Evolutionary conservation across 495 filamentous ascomycete genomes (phyloP).

Genomic region (Polyplosphaeria fusca): DNA sequence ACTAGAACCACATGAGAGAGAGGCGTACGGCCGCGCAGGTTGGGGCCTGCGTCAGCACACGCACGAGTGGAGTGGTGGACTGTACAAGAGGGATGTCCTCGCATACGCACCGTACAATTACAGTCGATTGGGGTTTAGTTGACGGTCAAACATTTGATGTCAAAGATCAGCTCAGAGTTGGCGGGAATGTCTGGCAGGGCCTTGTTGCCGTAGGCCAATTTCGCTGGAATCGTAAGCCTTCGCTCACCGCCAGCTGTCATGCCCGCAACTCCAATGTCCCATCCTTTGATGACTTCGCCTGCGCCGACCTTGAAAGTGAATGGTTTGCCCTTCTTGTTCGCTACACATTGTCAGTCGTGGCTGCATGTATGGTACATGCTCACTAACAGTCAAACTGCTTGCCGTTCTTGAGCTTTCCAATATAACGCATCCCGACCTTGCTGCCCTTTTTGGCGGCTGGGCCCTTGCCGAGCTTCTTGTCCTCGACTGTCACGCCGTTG

Average conservation of each 20-base stretch:
- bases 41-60: conserved; percentile 22
- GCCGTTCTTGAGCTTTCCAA: conserved; percentile 85
- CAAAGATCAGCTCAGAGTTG: conserved; percentile 89
- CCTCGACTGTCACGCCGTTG: conserved; percentile 85
- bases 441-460: conserved; percentile 78
- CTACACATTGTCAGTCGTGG: no score
- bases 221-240: conserved; percentile 78
- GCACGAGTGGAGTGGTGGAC: conserved; percentile 31
- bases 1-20: conserved; percentile 12
- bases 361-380: no score
- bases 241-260: conserved; percentile 93
- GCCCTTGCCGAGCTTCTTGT: conserved; percentile 86
- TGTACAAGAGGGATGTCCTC: conserved; percentile 29
- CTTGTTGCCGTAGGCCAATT: conserved; percentile 83
- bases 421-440: conserved; percentile 89
- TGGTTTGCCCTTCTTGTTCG: conserved; percentile 96
- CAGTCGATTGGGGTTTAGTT: conserved; percentile 38
- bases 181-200: conserved; percentile 73
- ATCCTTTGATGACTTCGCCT: conserved; percentile 97
- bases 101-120: conserved; percentile 5
- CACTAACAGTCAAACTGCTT: conserved; percentile 88
- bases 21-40: conserved; percentile 9
- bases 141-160: conserved; percentile 80
- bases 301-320: conserved; percentile 91
- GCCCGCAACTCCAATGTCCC: conserved; percentile 90